Evolutionary conservation across 2,329 filamentous ascomycete genomes (phyloP).

Genomic region (Ophiostoma triangulosporum): DNA sequence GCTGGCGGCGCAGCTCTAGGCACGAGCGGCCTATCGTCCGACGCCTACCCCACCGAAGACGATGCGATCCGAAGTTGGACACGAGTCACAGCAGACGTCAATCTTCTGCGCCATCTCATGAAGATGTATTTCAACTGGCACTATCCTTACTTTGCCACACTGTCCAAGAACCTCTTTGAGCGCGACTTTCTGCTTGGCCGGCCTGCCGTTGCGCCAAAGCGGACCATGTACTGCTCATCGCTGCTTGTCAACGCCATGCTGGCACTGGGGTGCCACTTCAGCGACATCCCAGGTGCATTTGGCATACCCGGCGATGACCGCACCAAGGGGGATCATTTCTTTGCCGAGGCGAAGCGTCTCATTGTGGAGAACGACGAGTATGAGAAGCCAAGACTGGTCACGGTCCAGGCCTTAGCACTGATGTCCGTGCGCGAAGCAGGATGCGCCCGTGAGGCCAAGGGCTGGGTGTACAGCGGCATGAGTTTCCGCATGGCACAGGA

Average conservation of each 20-base stretch:
- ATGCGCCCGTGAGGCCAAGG: slow-evolving; percentile 84
- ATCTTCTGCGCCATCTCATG: slow-evolving; percentile 72
- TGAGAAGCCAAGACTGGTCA: slow-evolving; percentile 75
- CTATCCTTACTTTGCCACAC: slow-evolving; percentile 86
- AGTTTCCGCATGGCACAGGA: slow-evolving; percentile 96
- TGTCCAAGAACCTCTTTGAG: slow-evolving; percentile 78
- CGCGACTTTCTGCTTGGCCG: slow-evolving; percentile 68
- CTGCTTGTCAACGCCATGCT: slow-evolving; percentile 89
- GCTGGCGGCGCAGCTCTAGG: slow-evolving; percentile 11
- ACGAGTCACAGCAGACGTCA: slow-evolving; percentile 63
- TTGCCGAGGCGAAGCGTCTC: slow-evolving; percentile 79
- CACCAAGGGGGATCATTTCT: slow-evolving; percentile 92
- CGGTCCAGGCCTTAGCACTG: slow-evolving; percentile 81
- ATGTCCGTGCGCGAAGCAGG: slow-evolving; percentile 97
- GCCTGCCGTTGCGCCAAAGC: slow-evolving; percentile 34
- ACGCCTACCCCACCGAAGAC: slow-evolving; percentile 29
- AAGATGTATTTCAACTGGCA: slow-evolving; percentile 99
- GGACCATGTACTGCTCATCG: slow-evolving; percentile 70
- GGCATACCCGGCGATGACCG: slow-evolving; percentile 58
- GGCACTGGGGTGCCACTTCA: slow-evolving; percentile 87
- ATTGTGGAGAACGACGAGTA: slow-evolving; percentile 89
- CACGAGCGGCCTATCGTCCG: slow-evolving; percentile 15
- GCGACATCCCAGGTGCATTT: slow-evolving; percentile 58
- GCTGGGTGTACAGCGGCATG: slow-evolving; percentile 98
- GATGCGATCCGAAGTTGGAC: slow-evolving; percentile 80